Evolutionary conservation across 148 eudicot genomes (phyloP).

Genomic region (Chenopodium album): DNA sequence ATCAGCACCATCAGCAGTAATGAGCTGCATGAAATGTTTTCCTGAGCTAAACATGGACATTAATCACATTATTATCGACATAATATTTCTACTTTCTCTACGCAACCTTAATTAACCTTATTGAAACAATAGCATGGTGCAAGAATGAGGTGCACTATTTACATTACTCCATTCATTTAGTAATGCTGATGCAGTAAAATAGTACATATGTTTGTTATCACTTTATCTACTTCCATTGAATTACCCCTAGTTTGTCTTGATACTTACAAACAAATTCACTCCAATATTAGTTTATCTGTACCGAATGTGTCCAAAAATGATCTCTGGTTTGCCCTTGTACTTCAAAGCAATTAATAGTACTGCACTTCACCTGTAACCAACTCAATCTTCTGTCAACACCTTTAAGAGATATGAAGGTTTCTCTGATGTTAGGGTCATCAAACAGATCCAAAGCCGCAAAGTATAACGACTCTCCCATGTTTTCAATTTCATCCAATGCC

Average conservation of each 20-base stretch:
- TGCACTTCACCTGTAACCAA: slow-evolving; percentile 64
- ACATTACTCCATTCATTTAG: background rate
- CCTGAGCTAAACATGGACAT: no score
- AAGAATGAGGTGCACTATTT: background rate
- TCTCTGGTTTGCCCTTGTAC: background rate
- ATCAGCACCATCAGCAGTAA: no score
- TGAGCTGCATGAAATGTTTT: no score
- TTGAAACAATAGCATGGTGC: background rate
- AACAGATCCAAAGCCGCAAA: slow-evolving; percentile 70
- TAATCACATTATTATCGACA: no score
- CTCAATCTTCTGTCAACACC: slow-evolving; percentile 39
- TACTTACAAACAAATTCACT: background rate
- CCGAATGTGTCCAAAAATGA: background rate
- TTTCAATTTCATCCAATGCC: slow-evolving; percentile 59
- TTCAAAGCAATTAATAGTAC: background rate
- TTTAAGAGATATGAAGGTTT: slow-evolving; percentile 54
- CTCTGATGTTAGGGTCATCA: slow-evolving; percentile 51
- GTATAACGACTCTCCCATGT: slow-evolving; percentile 40
- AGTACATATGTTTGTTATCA: background rate
- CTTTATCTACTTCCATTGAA: background rate
- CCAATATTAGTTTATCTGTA: background rate
- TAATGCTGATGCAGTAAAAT: background rate
- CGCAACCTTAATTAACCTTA: no score
- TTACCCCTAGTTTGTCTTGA: background rate
- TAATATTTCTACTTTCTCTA: no score